Conservation (phyloP, 805 yeast genomes). For the Metschnikowia corniflorae region DNA sequence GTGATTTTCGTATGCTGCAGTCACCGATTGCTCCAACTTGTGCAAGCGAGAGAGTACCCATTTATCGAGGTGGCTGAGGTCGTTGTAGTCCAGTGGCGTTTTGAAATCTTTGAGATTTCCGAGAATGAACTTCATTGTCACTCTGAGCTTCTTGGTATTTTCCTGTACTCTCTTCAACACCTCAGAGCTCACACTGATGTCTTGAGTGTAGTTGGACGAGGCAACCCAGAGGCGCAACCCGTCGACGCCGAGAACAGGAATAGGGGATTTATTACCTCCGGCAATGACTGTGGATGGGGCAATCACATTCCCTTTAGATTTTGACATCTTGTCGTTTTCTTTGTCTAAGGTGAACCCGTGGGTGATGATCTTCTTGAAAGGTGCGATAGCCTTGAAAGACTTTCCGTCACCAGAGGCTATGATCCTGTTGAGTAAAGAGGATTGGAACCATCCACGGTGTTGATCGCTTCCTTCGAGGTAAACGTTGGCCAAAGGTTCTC, state of each 20-base stretch:
- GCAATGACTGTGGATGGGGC: slow-evolving; percentile 64
- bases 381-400: slow-evolving; percentile 40
- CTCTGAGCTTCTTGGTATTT: slow-evolving; percentile 72
- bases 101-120: slow-evolving; percentile 63
- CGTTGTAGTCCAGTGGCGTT: slow-evolving; percentile 34
- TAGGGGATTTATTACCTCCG: slow-evolving; percentile 46
- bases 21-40: slow-evolving; percentile 40
- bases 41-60: slow-evolving; percentile 56
- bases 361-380: slow-evolving; percentile 74
- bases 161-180: slow-evolving; percentile 76
- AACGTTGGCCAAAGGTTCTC: slow-evolving; percentile 55
- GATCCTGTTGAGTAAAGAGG: slow-evolving; percentile 77
- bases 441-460: slow-evolving; percentile 99
- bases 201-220: slow-evolving; percentile 79
- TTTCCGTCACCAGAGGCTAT: slow-evolving; percentile 45
- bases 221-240: slow-evolving; percentile 92
- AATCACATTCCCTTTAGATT: slow-evolving; percentile 81
- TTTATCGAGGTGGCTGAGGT: slow-evolving; percentile 49
- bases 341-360: slow-evolving; percentile 93
- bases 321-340: slow-evolving; percentile 87
- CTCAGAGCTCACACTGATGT: slow-evolving; percentile 69
- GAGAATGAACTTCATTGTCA: slow-evolving; percentile 74
- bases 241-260: slow-evolving; percentile 77
- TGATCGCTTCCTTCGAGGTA: slow-evolving; percentile 97
- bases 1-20: slow-evolving; percentile 48